These are phyloP conservation scores for Xylariaceae sp. DNA, from an alignment of 2,329 filamentous ascomycete genomes.

Conservation along the genomic window DNA sequence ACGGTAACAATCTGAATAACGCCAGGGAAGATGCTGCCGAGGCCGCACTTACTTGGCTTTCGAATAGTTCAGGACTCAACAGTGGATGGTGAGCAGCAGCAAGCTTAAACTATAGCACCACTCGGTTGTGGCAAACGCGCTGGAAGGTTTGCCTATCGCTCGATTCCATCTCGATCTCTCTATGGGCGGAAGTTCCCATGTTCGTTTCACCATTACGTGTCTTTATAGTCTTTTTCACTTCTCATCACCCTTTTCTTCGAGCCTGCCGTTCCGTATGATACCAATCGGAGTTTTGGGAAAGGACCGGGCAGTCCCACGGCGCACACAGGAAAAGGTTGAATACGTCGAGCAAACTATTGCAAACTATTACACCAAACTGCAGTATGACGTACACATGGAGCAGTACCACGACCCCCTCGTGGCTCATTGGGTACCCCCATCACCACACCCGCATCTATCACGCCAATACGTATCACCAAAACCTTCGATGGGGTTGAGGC, in stretches of 20 bases:
- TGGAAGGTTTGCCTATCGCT: no score
- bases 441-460: constrained; percentile 4
- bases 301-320: constrained; percentile 29
- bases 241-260: constrained; percentile 18
- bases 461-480: neutral
- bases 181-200: neutral
- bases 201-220: constrained; percentile 10
- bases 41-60: constrained; percentile 64
- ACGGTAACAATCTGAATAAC: constrained; percentile 82
- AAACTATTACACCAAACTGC: constrained; percentile 5
- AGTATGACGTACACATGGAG: constrained; percentile 6
- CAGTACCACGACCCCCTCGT: constrained; percentile 18
- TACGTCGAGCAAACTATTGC: constrained; percentile 15
- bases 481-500: neutral
- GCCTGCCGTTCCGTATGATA: constrained; percentile 26
- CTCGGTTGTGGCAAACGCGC: no score
- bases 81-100: constrained; percentile 18
- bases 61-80: constrained; percentile 35
- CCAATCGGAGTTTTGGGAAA: constrained; percentile 31
- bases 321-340: constrained; percentile 10
- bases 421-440: constrained; percentile 5
- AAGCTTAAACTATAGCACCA: no score
- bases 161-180: no score
- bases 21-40: constrained; percentile 91
- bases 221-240: constrained; percentile 1